Conservation (phyloP, 495 filamentous ascomycete genomes). For the Cryomyces minteri region DNA sequence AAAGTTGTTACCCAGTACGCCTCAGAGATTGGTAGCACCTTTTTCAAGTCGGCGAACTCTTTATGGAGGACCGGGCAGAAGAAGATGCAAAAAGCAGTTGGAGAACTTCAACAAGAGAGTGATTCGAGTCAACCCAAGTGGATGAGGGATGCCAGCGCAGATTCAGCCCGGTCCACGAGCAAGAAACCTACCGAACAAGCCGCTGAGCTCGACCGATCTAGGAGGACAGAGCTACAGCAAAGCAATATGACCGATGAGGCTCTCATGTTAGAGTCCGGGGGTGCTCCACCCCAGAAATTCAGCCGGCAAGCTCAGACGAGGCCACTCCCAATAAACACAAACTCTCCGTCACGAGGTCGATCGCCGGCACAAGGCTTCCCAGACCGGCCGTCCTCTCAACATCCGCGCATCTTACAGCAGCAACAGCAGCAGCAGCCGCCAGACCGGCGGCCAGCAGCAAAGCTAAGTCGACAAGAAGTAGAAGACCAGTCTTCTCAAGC, state of each 20-base stretch:
- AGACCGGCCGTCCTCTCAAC: constrained; percentile 19
- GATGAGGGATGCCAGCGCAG: constrained; percentile 57
- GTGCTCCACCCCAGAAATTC: constrained; percentile 18
- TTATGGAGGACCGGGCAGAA: constrained; percentile 90
- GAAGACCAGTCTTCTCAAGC: constrained; percentile 73
- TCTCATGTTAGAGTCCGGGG: constrained; percentile 56
- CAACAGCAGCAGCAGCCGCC: constrained; percentile 37
- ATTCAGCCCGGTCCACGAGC: constrained; percentile 1
- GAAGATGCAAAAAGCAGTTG: constrained; percentile 84
- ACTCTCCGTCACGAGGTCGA: no score
- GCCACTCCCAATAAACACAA: background rate
- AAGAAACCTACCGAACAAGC: constrained; percentile 3
- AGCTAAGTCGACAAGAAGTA: constrained; percentile 47
- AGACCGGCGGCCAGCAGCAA: constrained; percentile 7
- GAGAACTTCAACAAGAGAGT: constrained; percentile 67
- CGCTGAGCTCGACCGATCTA: background rate
- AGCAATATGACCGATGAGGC: constrained; percentile 66
- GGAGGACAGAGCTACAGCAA: background rate
- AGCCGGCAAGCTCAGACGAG: background rate
- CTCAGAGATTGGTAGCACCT: constrained; percentile 58
- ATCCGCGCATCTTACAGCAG: constrained; percentile 25
- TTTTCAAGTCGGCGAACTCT: constrained; percentile 86
- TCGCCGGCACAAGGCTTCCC: background rate
- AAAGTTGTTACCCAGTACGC: constrained; percentile 66
- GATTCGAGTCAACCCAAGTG: constrained; percentile 82